phyloP scores from a whole-genome alignment of 768 basidiomycete genomes.

The Hebeloma cylindrosporum region DNA sequence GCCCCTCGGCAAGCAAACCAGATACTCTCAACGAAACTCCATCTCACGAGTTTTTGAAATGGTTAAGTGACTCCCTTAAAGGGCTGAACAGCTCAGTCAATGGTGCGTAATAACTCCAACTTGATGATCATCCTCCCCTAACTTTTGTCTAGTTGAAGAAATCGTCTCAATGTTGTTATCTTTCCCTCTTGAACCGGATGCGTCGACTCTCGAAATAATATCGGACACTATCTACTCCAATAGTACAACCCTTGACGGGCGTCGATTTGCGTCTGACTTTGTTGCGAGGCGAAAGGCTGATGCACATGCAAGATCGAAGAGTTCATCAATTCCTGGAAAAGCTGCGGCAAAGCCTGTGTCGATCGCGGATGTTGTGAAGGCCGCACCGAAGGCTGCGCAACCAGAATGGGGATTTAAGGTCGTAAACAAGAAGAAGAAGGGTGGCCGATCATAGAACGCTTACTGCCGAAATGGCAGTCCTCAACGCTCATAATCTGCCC shows the following conservation, averaged over 20 bases:
- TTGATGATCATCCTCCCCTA: constrained; percentile 4
- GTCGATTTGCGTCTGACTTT: constrained; percentile 93
- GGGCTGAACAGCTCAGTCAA: constrained; percentile 73
- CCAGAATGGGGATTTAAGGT: constrained; percentile 91
- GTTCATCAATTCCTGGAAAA: constrained; percentile 29
- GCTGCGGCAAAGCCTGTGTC: constrained; percentile 58
- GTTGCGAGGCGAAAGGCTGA: constrained; percentile 85
- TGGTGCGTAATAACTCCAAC: constrained; percentile 41
- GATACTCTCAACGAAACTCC: constrained; percentile 71
- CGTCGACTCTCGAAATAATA: constrained; percentile 85
- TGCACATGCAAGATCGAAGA: constrained; percentile 54
- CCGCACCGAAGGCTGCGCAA: constrained; percentile 73
- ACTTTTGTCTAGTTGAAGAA: constrained; percentile 75
- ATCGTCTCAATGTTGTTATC: constrained; percentile 93
- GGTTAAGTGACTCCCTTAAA: constrained; percentile 85
- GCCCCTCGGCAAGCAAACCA: constrained; percentile 38
- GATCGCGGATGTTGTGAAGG: constrained; percentile 89
- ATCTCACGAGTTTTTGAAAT: constrained; percentile 88
- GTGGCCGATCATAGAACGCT: too few species aligned
- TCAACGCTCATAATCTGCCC: too few species aligned
- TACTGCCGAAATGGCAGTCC: too few species aligned
- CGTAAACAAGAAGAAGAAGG: constrained; percentile 87
- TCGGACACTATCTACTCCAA: constrained; percentile 93
- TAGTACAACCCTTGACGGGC: constrained; percentile 92
- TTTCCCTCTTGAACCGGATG: constrained; percentile 88